These are phyloP conservation scores for Paramecium bursaria DNA, from an alignment of 73 alveolate species.

Conservation along the genomic window DNA sequence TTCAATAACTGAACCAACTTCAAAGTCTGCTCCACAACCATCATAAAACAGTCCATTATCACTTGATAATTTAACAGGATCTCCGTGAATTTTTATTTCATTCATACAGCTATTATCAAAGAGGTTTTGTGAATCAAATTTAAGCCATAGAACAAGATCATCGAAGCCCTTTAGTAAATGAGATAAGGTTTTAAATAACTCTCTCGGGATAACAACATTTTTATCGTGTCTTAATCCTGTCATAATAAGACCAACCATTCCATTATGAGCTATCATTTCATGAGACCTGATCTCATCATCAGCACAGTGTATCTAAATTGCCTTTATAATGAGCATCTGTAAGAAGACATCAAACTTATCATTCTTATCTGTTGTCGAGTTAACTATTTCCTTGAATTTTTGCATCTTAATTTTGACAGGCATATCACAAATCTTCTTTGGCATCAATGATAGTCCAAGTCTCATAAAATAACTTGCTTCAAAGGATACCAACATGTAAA, in stretches of 20 bases:
- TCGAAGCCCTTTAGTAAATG: constrained; percentile 28
- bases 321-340: not conserved
- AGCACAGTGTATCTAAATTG: constrained; percentile 25
- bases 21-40: constrained; percentile 54
- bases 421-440: constrained; percentile 29
- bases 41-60: constrained; percentile 49
- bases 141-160: constrained; percentile 32
- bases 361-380: not conserved
- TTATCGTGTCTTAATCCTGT: constrained; percentile 25
- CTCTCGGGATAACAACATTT: constrained; percentile 3
- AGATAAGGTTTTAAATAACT: constrained; percentile 6
- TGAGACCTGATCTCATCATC: not conserved
- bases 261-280: constrained; percentile 1
- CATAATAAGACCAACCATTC: constrained; percentile 28
- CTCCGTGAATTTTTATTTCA: constrained; percentile 19
- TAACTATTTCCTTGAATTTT: constrained; percentile 17
- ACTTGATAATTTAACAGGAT: constrained; percentile 25
- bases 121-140: constrained; percentile 32
- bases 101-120: constrained; percentile 24
- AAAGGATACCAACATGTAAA: not conserved
- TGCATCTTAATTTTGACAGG: not conserved
- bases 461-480: not conserved
- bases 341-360: not conserved
- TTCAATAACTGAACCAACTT: not conserved
- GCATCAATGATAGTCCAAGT: constrained; percentile 21